Percentiles rank a stretch among this genome's conserved stretches.
These are phyloP conservation scores for Cyberlindnera xylosilytica DNA, from an alignment of 805 yeast genomes.

Conservation along the genomic window DNA sequence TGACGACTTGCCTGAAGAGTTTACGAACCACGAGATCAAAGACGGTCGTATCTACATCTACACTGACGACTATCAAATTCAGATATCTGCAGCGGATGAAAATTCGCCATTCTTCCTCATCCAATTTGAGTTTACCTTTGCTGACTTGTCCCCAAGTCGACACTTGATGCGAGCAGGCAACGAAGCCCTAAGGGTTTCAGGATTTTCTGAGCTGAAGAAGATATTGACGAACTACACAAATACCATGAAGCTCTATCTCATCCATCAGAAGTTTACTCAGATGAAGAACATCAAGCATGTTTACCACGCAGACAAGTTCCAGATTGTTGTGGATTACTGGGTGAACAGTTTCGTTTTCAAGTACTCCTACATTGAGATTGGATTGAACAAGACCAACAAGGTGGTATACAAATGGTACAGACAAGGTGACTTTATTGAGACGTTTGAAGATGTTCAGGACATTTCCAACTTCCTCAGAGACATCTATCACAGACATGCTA, in stretches of 20 bases:
- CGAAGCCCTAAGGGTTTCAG: slow-evolving; percentile 41
- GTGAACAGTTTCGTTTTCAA: slow-evolving; percentile 43
- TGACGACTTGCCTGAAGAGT: slow-evolving; percentile 57
- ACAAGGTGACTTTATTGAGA: slow-evolving; percentile 45
- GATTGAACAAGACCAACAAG: slow-evolving; percentile 45
- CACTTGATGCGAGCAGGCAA: slow-evolving; percentile 58
- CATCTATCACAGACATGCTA: slow-evolving; percentile 40
- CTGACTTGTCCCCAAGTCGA: slow-evolving; percentile 23
- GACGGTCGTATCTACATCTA: slow-evolving; percentile 73
- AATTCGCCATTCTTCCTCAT: slow-evolving; percentile 73
- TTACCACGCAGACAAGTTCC: slow-evolving; percentile 50
- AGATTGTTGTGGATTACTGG: slow-evolving; percentile 66
- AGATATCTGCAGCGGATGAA: slow-evolving; percentile 72
- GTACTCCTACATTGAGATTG: slow-evolving; percentile 58
- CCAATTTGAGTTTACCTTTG: slow-evolving; percentile 55
- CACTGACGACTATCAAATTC: slow-evolving; percentile 64
- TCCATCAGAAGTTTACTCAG: slow-evolving; percentile 54
- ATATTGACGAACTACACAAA: slow-evolving; percentile 57
- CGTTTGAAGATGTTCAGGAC: slow-evolving; percentile 30
- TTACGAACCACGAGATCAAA: slow-evolving; percentile 58
- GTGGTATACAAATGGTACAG: slow-evolving; percentile 61
- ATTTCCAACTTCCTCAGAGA: slow-evolving; percentile 37
- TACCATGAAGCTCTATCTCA: slow-evolving; percentile 59
- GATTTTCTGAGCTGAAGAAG: slow-evolving; percentile 52
- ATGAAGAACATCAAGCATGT: slow-evolving; percentile 55